Base-by-base conservation (phyloP, 2,329 filamentous ascomycete genomes). In the Colletotrichum sp. region DNA sequence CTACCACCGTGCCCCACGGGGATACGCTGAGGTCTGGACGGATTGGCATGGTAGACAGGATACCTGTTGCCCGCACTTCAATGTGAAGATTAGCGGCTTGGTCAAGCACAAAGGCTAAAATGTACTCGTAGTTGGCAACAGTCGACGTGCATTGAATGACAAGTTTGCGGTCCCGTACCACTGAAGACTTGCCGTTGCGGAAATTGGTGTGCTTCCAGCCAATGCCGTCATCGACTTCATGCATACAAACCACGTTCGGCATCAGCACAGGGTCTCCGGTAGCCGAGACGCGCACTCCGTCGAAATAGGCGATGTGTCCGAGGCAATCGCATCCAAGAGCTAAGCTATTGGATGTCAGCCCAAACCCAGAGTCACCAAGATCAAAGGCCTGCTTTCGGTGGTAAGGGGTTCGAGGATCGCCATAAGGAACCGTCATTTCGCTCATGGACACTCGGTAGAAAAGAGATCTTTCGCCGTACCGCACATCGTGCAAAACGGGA, bases 371-470 rank as follows among this genome's bases (percentile, higher is more conserved):
- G 72, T 94, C 92, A 2, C 93, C 93, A 74, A 94, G 90, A 78
- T 94, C 93, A 77, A 94, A 94, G 0, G 93, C 93, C n/a, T 91
- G 90, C 81, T 94, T 94, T 28, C 92, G 88, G 26, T 92, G 91
- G 80, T 91, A 94, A 0, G 92, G 92, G 2, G 87, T 83, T 13
- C 92, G 87, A 3, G 91, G 91, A 77, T 94, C 93, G 1, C 88
- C 92, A 75, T 94, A 95, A 0, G 92, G 92, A 0, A 94, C 92
- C 18, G 91, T 90, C 93, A 95, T 95, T 80, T 95, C 93, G 69
- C 90, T 90, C 48, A 95, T 86, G 39, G 90, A 90, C 26, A 95
- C 82, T 3, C 93, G 88, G 84, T 95, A 93, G 83, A 95, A 90
- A 24, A 95, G 84, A 69, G 88, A 91, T 30, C 92, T 88, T 10